A percentile compares a stretch with the other conserved stretches of the same genome.
These are phyloP conservation scores for Leishmania major DNA, from an alignment of 208 protist species.

Conservation along the genomic window DNA sequence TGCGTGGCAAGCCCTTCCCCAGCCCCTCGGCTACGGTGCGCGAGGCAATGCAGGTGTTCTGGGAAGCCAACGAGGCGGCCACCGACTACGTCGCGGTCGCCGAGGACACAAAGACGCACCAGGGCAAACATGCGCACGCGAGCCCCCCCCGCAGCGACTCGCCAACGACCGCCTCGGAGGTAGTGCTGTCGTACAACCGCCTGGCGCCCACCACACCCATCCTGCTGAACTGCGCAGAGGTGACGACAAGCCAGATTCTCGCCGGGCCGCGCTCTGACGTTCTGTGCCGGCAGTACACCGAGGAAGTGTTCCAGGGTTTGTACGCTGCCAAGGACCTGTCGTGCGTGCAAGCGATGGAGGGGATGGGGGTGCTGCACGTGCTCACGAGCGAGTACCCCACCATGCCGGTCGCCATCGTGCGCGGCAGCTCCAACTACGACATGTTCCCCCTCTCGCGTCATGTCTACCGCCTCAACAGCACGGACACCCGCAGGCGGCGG, in stretches of 20 bases:
- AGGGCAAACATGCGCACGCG: background rate
- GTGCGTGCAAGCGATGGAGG: slow-evolving; percentile 65
- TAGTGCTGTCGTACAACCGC: slow-evolving; percentile 30
- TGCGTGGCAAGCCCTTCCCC: slow-evolving; percentile 45
- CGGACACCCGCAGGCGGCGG: background rate
- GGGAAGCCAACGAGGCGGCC: slow-evolving; percentile 48
- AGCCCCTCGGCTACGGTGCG: slow-evolving; percentile 33
- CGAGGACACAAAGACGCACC: background rate
- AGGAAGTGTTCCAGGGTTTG: slow-evolving; percentile 32
- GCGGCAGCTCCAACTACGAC: slow-evolving; percentile 56
- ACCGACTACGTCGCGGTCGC: slow-evolving; percentile 25
- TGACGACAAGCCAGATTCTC: slow-evolving; percentile 50
- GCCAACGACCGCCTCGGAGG: slow-evolving; percentile 6
- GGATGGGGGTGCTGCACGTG: slow-evolving; percentile 54
- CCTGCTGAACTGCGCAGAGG: slow-evolving; percentile 58
- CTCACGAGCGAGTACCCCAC: slow-evolving; percentile 41
- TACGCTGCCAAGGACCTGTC: slow-evolving; percentile 36
- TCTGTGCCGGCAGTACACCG: slow-evolving; percentile 56
- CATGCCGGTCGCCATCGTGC: slow-evolving; percentile 59
- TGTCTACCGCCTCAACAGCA: slow-evolving; percentile 25
- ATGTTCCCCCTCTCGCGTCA: slow-evolving; percentile 49
- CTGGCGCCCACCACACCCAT: slow-evolving; percentile 36
- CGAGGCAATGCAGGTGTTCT: slow-evolving; percentile 40
- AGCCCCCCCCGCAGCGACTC: background rate
- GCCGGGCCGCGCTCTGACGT: slow-evolving; percentile 45